Base-by-base conservation (phyloP, 805 yeast genomes). In the Cyberlindnera mississippiensis region DNA sequence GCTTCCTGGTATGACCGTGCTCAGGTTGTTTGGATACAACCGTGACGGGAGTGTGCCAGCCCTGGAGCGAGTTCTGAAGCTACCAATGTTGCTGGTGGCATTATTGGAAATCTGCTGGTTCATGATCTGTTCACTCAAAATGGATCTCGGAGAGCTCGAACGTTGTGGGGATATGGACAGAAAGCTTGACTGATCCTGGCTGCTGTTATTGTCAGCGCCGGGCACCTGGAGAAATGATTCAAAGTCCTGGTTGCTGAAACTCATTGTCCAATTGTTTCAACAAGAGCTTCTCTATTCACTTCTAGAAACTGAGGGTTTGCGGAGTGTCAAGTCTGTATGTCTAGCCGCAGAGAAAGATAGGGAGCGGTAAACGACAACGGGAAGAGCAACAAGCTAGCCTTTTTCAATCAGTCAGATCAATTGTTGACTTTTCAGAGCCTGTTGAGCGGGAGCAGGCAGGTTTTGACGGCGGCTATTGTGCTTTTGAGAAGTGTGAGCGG, bases 41-140 rank as follows among this genome's bases (percentile, higher is more conserved):
- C 82, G 65, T 16, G 89, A 79, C 8, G 93, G 91, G 36, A 85
- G 64, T 12, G 95, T 85, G 3, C 93, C 93, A 2, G 93, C 85
- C 49, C 95, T 72, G 34, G 84, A 78, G 47, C 93, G 72, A 13
- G 76, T 68, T 51, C 78, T 65, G 39, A 67, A 59, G 18, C 59
- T 58, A 3, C 75, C 69, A 52, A 69, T 50, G 50, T 60, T 57
- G 47, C 62, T 52, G 8, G 43, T 36, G n/a, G 44, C 41, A 24
- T 62, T 53, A 64, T 38, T 17, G 43, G 45, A 31, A 4, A 17
- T 28, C 33, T 36, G 46, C 33, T 45, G 48, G 14, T 32, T 28
- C 15, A 37, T 35, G n/a, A 41, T 13, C 32, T 49, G 54, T 22
- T 54, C 57, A 26, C 55, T 49, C 33, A 55, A 26, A 12, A 47